Evolutionary conservation across 805 yeast genomes (phyloP).

Genomic region (Metschnikowia drakensbergensis): DNA sequence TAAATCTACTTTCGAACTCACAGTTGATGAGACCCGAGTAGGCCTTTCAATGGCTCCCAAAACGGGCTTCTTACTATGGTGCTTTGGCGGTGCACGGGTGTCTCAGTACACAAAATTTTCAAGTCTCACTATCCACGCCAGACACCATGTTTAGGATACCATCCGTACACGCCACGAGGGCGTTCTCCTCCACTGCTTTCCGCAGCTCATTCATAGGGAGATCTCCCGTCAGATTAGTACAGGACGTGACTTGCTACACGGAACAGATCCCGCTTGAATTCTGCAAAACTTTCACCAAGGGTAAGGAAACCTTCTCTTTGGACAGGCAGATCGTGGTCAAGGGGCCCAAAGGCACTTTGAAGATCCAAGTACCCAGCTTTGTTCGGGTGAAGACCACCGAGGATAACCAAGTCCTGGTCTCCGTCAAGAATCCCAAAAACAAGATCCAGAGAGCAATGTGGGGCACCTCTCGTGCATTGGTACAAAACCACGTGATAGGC

Average conservation of each 20-base stretch:
- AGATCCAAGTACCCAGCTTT: conserved; percentile 69
- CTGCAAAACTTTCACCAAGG: conserved; percentile 63
- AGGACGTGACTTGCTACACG: conserved; percentile 51
- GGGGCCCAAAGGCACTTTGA: conserved; percentile 77
- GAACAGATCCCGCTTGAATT: conserved; percentile 47
- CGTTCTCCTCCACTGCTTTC: conserved; percentile 11
- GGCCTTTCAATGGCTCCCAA: no score
- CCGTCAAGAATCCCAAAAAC: conserved; percentile 52
- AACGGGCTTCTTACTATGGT: not conserved
- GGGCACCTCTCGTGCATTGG: conserved; percentile 85
- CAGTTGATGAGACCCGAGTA: no score
- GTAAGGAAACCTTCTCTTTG: conserved; percentile 54
- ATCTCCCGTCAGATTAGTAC: conserved; percentile 65
- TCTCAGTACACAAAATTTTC: conserved; percentile 7
- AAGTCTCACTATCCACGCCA: not conserved
- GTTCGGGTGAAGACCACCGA: conserved; percentile 41
- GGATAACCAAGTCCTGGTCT: conserved; percentile 43
- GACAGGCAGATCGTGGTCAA: conserved; percentile 55
- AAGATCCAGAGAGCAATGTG: conserved; percentile 82
- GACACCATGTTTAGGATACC: conserved; percentile 14
- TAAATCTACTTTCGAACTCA: no score
- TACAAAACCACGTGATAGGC: conserved; percentile 78
- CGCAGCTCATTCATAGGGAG: conserved; percentile 70
- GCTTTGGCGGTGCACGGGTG: not conserved
- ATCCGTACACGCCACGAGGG: conserved; percentile 13